Evolutionary conservation across 2,329 filamentous ascomycete species (phyloP), one percentile per base, ranked within the genome.

Genomic region (Colletotrichum ledebouriae): DNA sequence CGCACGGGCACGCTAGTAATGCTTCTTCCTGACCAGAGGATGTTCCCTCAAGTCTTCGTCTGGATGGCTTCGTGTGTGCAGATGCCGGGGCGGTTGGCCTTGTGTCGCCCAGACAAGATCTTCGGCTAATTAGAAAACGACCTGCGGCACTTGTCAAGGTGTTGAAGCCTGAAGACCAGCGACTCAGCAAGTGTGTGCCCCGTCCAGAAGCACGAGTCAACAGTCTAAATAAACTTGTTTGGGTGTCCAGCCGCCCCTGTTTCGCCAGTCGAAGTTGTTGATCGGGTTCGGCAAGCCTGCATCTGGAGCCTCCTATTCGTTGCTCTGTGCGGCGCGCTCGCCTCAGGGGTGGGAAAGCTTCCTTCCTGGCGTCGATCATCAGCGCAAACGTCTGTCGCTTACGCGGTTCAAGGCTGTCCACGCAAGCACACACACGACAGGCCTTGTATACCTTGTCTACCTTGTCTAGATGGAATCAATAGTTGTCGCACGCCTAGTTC

Each of bases 291-390:
- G 53, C 13, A 42, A 59, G 33, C 29, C 29, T 29, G 29, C 59
- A 52, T 34, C 11, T 42, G 39, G 13, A 58, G 52, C 34, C 20
- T 42, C 47, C 37, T 22, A 41, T 22, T 33, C 15, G n/a, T 29
- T 65, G 65, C 55, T 29, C 65, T 65, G 56, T 68, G 65, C 61
- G 11, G 29, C 33, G 33, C 41, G 34, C 53, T 25, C 59, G 61
- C 22, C 50, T 53, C 34, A 59, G 42, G 60, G 65, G 46, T 22
- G 34, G 11, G 39, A 59, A 59, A 63, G 46, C 47, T 68, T 59
- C 55, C 60, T 37, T 59, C 55, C 60, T 37, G 33, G 65, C 25
- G 65, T 59, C 49, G 65, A 68, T 65, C 65, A 64, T 64, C 42
- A 11, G 52, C 34, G 59, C 52, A 34, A 44, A 59, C n/a, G 46